Percentiles rank a stretch among this genome's conserved stretches.
Evolutionary conservation across 2,329 filamentous ascomycete species (phyloP).

Genomic region (Geoglossum cookeanum): DNA sequence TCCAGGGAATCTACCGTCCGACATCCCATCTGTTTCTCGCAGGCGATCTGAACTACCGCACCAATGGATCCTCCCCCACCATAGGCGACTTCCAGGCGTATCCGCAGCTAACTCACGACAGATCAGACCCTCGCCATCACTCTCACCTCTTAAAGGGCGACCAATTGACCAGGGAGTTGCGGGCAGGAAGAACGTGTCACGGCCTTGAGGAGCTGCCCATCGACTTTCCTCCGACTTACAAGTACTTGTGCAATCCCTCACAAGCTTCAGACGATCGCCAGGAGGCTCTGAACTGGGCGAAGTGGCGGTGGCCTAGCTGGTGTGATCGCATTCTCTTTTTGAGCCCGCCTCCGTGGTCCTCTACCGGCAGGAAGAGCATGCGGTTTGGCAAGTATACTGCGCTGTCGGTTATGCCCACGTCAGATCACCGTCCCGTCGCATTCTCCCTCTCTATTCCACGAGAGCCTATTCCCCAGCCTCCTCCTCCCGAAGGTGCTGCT

Average conservation of each 20-base stretch:
- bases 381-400: conserved; percentile 45
- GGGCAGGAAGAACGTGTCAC: conserved; percentile 53
- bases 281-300: conserved; percentile 52
- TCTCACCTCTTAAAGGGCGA: conserved; percentile 50
- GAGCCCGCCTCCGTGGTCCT: conserved; percentile 30
- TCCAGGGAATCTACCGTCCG: not conserved
- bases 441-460: conserved; percentile 50
- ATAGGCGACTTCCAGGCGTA: conserved; percentile 37
- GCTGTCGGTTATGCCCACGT: conserved; percentile 60
- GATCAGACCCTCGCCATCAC: conserved; percentile 40
- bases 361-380: conserved; percentile 26
- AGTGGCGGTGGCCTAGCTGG: conserved; percentile 78
- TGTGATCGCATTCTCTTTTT: conserved; percentile 79
- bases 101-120: conserved; percentile 37
- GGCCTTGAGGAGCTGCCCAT: conserved; percentile 57
- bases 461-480: conserved; percentile 18
- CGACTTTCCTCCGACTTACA: conserved; percentile 82
- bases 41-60: conserved; percentile 92
- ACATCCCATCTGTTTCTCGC: conserved; percentile 52
- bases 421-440: conserved; percentile 74
- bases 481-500: conserved; percentile 13
- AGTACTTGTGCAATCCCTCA: conserved; percentile 39
- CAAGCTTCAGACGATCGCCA: conserved; percentile 8
- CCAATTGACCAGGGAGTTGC: conserved; percentile 57
- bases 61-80: conserved; percentile 44